Base-by-base conservation (phyloP, 805 yeast genomes). In the Ogataea chonburiensis region DNA sequence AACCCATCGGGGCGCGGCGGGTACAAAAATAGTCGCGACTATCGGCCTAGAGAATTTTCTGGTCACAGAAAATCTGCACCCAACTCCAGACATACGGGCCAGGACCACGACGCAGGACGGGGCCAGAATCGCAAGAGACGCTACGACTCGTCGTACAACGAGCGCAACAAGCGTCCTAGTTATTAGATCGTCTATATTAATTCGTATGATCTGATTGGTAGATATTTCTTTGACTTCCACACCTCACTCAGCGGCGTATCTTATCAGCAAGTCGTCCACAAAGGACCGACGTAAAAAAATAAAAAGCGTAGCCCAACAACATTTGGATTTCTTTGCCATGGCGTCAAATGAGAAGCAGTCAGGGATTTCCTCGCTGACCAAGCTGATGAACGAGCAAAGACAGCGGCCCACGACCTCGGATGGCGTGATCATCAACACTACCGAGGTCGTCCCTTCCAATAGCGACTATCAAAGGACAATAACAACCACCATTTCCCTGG, bases 401-500 rank as follows among this genome's bases (percentile, higher is more conserved):
- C 37, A 30, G 12, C 37, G 24, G 27, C 45, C 52, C 2, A 23
- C 43, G 7, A 31, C 48, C 8, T 44, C 52, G 5, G 40, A 53
- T 6, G 45, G 37, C n/a, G 38, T 47, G 14, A 44, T 51, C 11
- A 29, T 47, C 16, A 46, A 45, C 30, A 31, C 50, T 9, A 24
- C 48, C 2, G 38, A 38, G 20, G 36, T 37, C 12, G 35, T 19
- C 19, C 39, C 49, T 10, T 47, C 40, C 8, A 43, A 45, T 3
- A 37, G 41, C 30, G 49, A 42, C n/a, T 50, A 55, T 29, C 53
- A 44, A 24, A 52, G 47, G 16, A 52, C 58, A 7, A 56, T 61
- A 22, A 58, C 63, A 6, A 60, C 65, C 5, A 59, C 66, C 3
- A 53, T 60, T 3, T 56, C 64, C 8, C 43, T 60, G 10, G 63